A percentile compares a stretch with the other conserved stretches of the same genome.
Evolutionary conservation across 2,329 filamentous ascomycete species (phyloP).

Genomic region (Neofusicoccum umdonicola): DNA sequence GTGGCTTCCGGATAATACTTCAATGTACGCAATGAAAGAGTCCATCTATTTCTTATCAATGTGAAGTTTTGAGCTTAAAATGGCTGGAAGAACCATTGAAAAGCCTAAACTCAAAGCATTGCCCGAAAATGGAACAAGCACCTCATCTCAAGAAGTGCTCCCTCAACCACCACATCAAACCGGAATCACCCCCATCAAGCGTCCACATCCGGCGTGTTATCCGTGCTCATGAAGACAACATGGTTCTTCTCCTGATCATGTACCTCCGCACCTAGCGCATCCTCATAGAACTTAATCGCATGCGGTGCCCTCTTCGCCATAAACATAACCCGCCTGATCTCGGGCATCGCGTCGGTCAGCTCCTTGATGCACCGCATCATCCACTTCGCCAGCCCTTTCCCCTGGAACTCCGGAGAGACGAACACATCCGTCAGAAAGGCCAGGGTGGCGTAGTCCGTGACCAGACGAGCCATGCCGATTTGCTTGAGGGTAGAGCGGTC

Average conservation of each 20-base stretch:
- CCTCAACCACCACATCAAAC: too few relatives aligned
- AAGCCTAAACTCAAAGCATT: too few relatives aligned
- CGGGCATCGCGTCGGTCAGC: slow-evolving; percentile 54
- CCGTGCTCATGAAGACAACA: slow-evolving; percentile 13
- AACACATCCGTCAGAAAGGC: slow-evolving; percentile 71
- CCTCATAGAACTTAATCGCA: slow-evolving; percentile 27
- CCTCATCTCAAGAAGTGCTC: too few relatives aligned
- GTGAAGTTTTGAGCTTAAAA: too few relatives aligned
- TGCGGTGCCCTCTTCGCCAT: slow-evolving; percentile 27
- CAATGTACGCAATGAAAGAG: too few relatives aligned
- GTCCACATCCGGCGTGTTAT: neutral
- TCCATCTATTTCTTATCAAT: too few relatives aligned
- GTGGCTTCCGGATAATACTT: too few relatives aligned
- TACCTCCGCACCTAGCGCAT: slow-evolving; percentile 30
- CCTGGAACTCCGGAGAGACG: slow-evolving; percentile 58
- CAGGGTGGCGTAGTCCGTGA: slow-evolving; percentile 69
- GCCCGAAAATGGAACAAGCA: too few relatives aligned
- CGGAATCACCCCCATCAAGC: neutral
- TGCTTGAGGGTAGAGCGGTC: slow-evolving; percentile 28
- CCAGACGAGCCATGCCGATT: slow-evolving; percentile 60
- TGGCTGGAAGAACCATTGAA: too few relatives aligned
- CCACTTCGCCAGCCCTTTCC: slow-evolving; percentile 63
- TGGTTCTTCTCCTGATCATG: slow-evolving; percentile 17
- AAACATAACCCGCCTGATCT: slow-evolving; percentile 49
- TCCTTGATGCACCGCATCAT: slow-evolving; percentile 62